Conservation (phyloP, 805 yeast species). For the Teunomyces funiuensis region DNA sequence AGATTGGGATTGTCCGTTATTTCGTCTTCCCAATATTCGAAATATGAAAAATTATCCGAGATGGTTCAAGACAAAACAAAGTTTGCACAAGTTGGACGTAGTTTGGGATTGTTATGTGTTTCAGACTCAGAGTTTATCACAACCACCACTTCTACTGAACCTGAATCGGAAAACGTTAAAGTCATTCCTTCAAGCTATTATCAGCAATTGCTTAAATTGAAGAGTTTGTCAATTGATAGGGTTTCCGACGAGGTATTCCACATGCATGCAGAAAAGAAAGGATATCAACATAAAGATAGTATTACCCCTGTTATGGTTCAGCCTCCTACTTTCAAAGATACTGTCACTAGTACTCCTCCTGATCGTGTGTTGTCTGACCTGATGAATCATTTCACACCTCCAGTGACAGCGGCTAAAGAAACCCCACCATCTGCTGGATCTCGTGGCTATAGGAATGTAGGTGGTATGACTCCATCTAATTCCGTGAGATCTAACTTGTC, state of each 20-base stretch:
- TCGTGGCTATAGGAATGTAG: conserved; percentile 6
- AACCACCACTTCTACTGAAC: conserved; percentile 55
- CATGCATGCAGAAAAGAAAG: conserved; percentile 50
- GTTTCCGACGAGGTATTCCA: conserved; percentile 45
- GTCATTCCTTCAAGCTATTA: conserved; percentile 66
- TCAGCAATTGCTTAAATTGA: conserved; percentile 44
- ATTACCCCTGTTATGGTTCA: conserved; percentile 23
- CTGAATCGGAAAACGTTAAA: conserved; percentile 58
- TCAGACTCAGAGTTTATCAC: conserved; percentile 63
- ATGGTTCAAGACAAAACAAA: conserved; percentile 12
- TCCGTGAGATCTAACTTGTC: conserved; percentile 33
- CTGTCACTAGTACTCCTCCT: conserved; percentile 13
- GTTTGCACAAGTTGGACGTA: conserved; percentile 15
- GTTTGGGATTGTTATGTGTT: conserved; percentile 49
- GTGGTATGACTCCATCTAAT: conserved; percentile 9
- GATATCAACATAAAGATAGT: conserved; percentile 34
- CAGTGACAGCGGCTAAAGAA: conserved; percentile 13
- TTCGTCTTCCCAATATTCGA: conserved; percentile 27
- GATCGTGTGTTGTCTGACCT: conserved; percentile 15
- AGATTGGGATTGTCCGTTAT: conserved; percentile 42
- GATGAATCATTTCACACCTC: conserved; percentile 22
- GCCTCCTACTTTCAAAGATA: conserved; percentile 14
- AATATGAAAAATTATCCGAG: conserved; percentile 19
- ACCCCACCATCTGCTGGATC: conserved; percentile 12
- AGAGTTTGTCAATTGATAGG: conserved; percentile 45